Base-by-base conservation (phyloP, 1,139 yeast species). In the Debaryomyces sp. region DNA sequence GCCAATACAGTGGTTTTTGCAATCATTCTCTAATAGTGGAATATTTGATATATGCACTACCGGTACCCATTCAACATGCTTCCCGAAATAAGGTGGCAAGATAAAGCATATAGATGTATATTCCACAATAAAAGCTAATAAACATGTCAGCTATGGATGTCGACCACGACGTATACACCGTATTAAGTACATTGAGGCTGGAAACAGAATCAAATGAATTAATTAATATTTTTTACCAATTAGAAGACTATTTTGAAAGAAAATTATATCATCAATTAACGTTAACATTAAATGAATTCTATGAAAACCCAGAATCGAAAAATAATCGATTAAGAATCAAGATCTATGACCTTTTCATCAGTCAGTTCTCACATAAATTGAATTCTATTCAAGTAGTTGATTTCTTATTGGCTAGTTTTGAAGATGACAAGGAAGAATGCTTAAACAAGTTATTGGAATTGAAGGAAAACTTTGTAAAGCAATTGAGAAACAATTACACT, bases 231-330 rank as follows among this genome's bases (percentile, higher is more conserved):
- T 81, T 88, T 58, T 86, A 85, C 62, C 84, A 86, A 49, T 81
- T 94, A 64, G 98, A 92, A 63, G 97, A 91, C 60, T 77, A 77
- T 54, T 89, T 90, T 71, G 97, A 92, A 64, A 80, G 96, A 59
- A 90, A 89, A 74, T 77, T 81, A 60, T 82, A 85, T 85, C 82
- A 76, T 62, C 96, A 89, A 71, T 80, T 94, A 63, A 89, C 97
- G 2, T 80, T 82, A 52, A 70, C 82, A 13, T 75, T 94, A 52
- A 80, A 80, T 45, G 80, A 78, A 52, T 80, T 89, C 57, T 89
- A 85, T 67, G 71, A 68, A 44, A 61, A 59, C 49, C 78, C 79
- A 26, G 75, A 71, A 41, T 78, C 85, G 24, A 71, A 67, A 45
- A 73, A 81, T 21, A 71, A 68, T 43, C 73, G 80, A 0, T 67